A percentile compares a stretch with the other conserved stretches of the same genome.
Evolutionary conservation across 2,329 filamentous ascomycete genomes (phyloP).

Genomic region (Trichoderma cornu-damae): DNA sequence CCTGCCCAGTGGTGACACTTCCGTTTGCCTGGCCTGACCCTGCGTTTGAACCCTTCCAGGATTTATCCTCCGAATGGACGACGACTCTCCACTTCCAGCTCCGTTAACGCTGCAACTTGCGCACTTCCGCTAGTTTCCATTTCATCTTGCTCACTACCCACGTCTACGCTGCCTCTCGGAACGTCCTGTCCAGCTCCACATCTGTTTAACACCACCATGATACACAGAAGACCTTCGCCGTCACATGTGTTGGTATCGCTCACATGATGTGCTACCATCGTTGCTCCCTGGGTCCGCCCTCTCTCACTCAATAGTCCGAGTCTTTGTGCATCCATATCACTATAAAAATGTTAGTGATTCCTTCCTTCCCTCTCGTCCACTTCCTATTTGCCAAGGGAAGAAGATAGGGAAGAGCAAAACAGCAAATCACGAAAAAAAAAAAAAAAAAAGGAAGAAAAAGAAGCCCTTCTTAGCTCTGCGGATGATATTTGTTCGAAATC

Average conservation of each 20-base stretch:
- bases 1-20: constrained; percentile 3
- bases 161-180: neutral
- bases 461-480: neutral
- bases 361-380: neutral
- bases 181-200: constrained; percentile 4
- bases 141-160: neutral
- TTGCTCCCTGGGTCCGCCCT: neutral
- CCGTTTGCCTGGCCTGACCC: constrained; percentile 6
- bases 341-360: neutral
- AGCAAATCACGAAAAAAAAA: neutral
- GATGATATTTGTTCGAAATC: neutral
- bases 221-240: constrained; percentile 10
- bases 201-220: constrained; percentile 10
- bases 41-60: neutral
- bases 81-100: constrained; percentile 3
- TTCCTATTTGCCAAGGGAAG: neutral
- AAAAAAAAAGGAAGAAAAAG: neutral
- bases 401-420: neutral
- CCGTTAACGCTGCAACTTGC: constrained; percentile 5
- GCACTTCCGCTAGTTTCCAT: neutral
- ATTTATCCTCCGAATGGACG: neutral
- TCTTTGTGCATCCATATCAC: neutral
- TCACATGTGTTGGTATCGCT: constrained; percentile 9
- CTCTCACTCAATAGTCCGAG: neutral
- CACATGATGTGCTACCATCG: constrained; percentile 11